Conservation (phyloP, 2,329 filamentous ascomycete species). For the Ophiostoma quercus region DNA sequence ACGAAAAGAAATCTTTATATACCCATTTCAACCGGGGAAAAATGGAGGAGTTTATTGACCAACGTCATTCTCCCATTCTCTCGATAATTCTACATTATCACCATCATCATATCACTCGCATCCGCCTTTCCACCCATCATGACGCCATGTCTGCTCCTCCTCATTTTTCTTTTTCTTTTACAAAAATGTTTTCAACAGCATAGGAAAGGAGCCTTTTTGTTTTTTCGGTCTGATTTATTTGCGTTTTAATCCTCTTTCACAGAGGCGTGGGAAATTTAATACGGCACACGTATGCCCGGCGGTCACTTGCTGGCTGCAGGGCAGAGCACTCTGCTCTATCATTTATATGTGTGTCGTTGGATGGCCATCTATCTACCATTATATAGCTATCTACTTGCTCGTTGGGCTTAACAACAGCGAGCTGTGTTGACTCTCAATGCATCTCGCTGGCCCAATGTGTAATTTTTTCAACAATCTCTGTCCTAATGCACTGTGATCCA, state of each 20-base stretch:
- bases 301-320: background rate
- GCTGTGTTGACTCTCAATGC: background rate
- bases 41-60: slow-evolving; percentile 15
- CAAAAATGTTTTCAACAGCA: slow-evolving; percentile 34
- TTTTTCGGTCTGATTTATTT: slow-evolving; percentile 17
- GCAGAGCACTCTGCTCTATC: background rate
- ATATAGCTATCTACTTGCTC: background rate
- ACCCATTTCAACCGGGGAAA: slow-evolving; percentile 27
- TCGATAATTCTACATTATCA: slow-evolving; percentile 12
- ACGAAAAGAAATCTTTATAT: slow-evolving; percentile 24
- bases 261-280: background rate
- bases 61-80: slow-evolving; percentile 13
- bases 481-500: background rate
- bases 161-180: slow-evolving; percentile 25
- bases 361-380: slow-evolving; percentile 2
- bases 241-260: background rate
- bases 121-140: slow-evolving; percentile 3
- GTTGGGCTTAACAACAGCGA: background rate
- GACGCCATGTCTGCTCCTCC: slow-evolving; percentile 4
- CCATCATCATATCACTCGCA: background rate
- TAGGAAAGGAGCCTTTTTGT: slow-evolving; percentile 27
- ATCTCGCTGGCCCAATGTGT: background rate
- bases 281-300: background rate
- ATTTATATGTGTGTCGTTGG: slow-evolving; percentile 2
- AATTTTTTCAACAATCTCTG: background rate